Evolutionary conservation across 2,329 filamentous ascomycete genomes (phyloP).

Genomic region (Epichloe uncinata): DNA sequence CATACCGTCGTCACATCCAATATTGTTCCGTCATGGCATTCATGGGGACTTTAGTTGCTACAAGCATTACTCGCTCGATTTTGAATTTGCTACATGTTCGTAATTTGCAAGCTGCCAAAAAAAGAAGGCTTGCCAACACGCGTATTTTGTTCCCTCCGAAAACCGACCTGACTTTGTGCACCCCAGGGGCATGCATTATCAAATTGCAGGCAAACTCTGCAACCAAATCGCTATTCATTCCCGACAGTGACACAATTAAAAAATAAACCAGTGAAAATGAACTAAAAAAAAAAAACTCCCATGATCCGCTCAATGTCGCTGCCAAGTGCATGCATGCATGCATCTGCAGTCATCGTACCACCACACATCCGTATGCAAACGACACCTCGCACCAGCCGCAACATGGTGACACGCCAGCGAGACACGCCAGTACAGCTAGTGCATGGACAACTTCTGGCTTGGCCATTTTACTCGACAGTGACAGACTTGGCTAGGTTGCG

Average conservation of each 20-base stretch:
- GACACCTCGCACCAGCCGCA: conserved; percentile 2
- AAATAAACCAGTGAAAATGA: conserved; percentile 1
- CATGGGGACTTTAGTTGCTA: neutral
- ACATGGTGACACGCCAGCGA: conserved; percentile 4
- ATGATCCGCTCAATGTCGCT: conserved; percentile 6
- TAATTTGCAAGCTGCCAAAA: neutral
- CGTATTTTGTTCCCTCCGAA: conserved; percentile 1
- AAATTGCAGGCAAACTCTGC: conserved; percentile 5
- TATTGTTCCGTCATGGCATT: neutral
- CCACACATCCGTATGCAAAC: neutral
- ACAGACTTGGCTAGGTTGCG: conserved; percentile 98
- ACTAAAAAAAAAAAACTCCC: conserved; percentile 10
- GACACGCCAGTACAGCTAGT: conserved; percentile 1
- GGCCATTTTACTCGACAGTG: conserved; percentile 74
- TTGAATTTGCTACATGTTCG: neutral
- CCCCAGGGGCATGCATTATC: conserved; percentile 2
- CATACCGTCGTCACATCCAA: neutral
- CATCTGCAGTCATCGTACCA: neutral
- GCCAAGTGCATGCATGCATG: neutral
- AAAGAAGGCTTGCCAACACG: neutral
- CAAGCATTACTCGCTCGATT: neutral
- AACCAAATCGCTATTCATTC: conserved; percentile 8
- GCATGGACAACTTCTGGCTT: neutral
- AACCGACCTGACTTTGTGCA: neutral
- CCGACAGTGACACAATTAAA: neutral